Conservation (phyloP, 768 basidiomycete species). For the Leucogyrophana mollusca region DNA sequence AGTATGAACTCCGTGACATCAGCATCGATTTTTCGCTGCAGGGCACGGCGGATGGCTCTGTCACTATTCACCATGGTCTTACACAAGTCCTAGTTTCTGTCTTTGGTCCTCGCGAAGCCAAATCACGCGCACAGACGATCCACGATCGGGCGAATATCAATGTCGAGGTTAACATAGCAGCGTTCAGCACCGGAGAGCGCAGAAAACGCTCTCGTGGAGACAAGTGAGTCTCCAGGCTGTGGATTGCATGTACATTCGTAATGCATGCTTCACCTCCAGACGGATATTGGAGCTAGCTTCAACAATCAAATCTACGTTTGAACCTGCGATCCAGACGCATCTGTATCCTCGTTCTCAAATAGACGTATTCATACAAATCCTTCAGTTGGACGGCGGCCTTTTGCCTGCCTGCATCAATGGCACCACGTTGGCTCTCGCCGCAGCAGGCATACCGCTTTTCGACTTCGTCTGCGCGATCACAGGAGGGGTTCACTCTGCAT, state of each 20-base stretch:
- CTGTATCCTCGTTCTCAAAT: conserved; percentile 95
- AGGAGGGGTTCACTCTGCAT: conserved; percentile 80
- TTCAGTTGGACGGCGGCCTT: conserved; percentile 92
- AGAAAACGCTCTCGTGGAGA: conserved; percentile 78
- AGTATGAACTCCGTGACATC: conserved; percentile 85
- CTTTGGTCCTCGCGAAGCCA: conserved; percentile 90
- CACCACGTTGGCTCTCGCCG: conserved; percentile 87
- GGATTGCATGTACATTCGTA: neutral
- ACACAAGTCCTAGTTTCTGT: conserved; percentile 88
- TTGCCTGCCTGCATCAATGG: conserved; percentile 92
- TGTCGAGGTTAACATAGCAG: conserved; percentile 84
- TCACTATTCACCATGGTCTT: conserved; percentile 82
- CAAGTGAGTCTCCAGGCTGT: conserved; percentile 58
- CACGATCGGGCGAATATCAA: conserved; percentile 89
- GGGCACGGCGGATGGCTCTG: conserved; percentile 82
- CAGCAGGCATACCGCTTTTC: conserved; percentile 84
- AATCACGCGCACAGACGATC: conserved; percentile 65
- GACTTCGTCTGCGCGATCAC: conserved; percentile 93
- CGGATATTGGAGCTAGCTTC: conserved; percentile 85
- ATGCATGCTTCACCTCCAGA: conserved; percentile 38
- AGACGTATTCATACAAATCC: conserved; percentile 88
- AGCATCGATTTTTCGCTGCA: conserved; percentile 74
- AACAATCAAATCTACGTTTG: conserved; percentile 91
- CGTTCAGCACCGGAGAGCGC: conserved; percentile 83
- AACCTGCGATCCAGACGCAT: conserved; percentile 87